Evolutionary conservation across 2,329 filamentous ascomycete genomes (phyloP), one percentile per base, ranked within the genome.

Genomic region (Penicillium hordei): DNA sequence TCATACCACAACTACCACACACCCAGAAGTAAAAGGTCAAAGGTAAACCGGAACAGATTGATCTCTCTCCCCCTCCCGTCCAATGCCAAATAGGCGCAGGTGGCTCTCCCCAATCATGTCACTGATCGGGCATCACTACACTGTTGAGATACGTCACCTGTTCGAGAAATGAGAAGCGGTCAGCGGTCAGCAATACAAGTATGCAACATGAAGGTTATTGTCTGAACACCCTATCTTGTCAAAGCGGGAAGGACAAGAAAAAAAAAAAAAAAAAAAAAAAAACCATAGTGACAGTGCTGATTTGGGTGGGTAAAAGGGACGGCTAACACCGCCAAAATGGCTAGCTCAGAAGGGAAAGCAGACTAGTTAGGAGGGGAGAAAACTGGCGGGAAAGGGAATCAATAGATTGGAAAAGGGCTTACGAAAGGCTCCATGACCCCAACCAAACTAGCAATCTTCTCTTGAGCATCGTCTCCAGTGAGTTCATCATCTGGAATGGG

Each of bases 391-490:
- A 58, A 45, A 58, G 60, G 68, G 60, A 36, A 33, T 52, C 58
- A 58, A 55, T 48, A 59, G 25, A 34, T 48, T 52, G 55, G 60
- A 19, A 29, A 31, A 62, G 48, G 59, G 84, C 90, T 88, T 78
- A 95, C 91, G 78, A 93, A 96, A 42, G 87, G 87, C 61, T 86
- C 85, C 83, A 96, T 84, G 51, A 85, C 81, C 33, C 80, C 78
- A 63, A 96, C 78, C 23, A 91, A 76, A 39, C 83, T 80, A 51
- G 81, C 79, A 52, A 96, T 81, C 68, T 83, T 84, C 31, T 86
- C 82, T 74, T 91, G 82, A 17, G 84, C 86, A 67, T 85, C 78
- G 46, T 83, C 77, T 45, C 81, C 80, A 36, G 86, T 79, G 21
- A 96, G 80, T 48, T 90, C 79, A 10, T 81, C 75, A 66, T 93